These are phyloP conservation scores for Nakaseomyces delphensis DNA, from an alignment of 1,139 yeast species.

Conservation along the genomic window DNA sequence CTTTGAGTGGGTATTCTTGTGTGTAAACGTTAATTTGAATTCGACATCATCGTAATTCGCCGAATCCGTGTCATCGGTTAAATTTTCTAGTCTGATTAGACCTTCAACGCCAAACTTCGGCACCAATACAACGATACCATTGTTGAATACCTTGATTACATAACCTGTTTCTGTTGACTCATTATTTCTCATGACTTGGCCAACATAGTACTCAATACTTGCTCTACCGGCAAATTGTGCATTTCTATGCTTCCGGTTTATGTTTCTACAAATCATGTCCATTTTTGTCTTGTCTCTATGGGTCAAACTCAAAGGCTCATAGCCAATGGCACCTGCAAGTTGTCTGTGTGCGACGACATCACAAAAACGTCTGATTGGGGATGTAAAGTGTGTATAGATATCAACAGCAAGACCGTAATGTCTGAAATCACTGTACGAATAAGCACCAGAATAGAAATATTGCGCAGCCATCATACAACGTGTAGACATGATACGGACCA, in stretches of 20 bases:
- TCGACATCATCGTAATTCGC: slow-evolving; percentile 72
- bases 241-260: slow-evolving; percentile 89
- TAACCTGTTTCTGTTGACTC: slow-evolving; percentile 80
- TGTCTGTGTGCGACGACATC: slow-evolving; percentile 97
- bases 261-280: slow-evolving; percentile 82
- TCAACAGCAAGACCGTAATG: slow-evolving; percentile 98
- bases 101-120: slow-evolving; percentile 98
- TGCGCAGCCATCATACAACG: slow-evolving; percentile 99
- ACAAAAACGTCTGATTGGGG: slow-evolving; percentile 97
- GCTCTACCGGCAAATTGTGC: slow-evolving; percentile 99
- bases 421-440: slow-evolving; percentile 84
- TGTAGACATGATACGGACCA: slow-evolving; percentile 93
- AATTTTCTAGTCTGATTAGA: slow-evolving; percentile 67
- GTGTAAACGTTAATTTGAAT: slow-evolving; percentile 54
- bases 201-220: slow-evolving; percentile 93
- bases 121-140: slow-evolving; percentile 90
- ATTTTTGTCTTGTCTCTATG: slow-evolving; percentile 86
- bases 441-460: slow-evolving; percentile 90
- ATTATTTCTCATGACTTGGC: slow-evolving; percentile 83
- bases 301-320: slow-evolving; percentile 70
- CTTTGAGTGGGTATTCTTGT: slow-evolving; percentile 36
- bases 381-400: slow-evolving; percentile 95
- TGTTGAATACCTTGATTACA: slow-evolving; percentile 82
- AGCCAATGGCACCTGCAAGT: slow-evolving; percentile 92
- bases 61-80: slow-evolving; percentile 53